Base-by-base conservation (phyloP, 1,139 yeast genomes). In the Pichia sp. region DNA sequence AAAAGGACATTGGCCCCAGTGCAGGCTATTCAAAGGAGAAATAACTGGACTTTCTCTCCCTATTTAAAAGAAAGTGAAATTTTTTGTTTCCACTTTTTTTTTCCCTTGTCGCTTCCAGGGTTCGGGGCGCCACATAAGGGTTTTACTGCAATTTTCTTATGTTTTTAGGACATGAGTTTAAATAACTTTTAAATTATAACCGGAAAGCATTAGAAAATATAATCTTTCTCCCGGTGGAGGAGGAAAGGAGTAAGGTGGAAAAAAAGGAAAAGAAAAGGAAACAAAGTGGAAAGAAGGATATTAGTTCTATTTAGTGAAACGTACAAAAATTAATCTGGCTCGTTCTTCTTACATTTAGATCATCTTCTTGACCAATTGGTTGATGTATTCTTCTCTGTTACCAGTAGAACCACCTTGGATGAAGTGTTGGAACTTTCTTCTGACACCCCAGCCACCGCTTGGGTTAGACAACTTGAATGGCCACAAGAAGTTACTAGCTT, bases 381-480 rank as follows among this genome's bases (percentile, higher is more conserved):
- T 93, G 81, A 93, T 93, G 90, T 83, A 87, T 75, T 92, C 89
- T 82, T 93, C 99, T 81, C 98, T 90, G 96, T 93, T 92, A 85
- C 99, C 99, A 77, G 92, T 84, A 81, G 97, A 88, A 85, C 99
- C 99, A 83, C 99, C 98, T 84, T 92, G 97, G 84, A 93, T 89
- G 77, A 89, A 93, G 83, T 93, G 99, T 84, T 86, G 87, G 96
- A 93, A 93, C 86, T 93, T 93, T 87, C 98, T 90, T 75, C 87
- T 84, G 67, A 90, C 89, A 81, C 97, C 96, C 98, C 97, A 93
- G 78, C 99, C 99, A 78, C 99, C 99, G 76, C 85, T 84, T 76
- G 99, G 99, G 87, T 90, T 90, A 72, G 98, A 90, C 75, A 93
- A 87, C 85, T 92, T 88, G 96, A 93, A 93, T 80, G 99, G 99